Conservation (phyloP, 345 rosid genomes). For the Dimocarpus longan region DNA sequence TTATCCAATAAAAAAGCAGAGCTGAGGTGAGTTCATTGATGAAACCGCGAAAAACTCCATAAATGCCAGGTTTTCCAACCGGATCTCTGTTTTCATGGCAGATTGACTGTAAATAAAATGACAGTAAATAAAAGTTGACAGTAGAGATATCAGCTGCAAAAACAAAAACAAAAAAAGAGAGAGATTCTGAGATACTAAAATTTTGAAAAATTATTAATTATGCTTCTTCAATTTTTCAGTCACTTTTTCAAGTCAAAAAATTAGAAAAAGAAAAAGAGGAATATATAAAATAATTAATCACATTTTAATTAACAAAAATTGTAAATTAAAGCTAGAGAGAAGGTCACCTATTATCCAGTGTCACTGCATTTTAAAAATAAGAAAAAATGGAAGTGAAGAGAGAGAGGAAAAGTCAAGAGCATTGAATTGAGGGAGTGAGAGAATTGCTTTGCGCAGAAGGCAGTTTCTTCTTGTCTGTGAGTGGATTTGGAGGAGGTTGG, state of each 20-base stretch:
- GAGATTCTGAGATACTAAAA: conserved; percentile 25
- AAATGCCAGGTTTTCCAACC: conserved; percentile 12
- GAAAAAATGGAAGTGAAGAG: background rate
- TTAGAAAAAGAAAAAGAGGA: conserved; percentile 21
- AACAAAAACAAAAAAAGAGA: background rate
- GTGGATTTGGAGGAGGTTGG: conserved; percentile 20
- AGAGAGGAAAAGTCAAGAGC: conserved; percentile 27
- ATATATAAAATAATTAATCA: background rate
- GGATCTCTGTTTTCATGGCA: conserved; percentile 31
- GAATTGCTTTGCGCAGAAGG: conserved; percentile 43
- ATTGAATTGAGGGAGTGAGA: conserved; percentile 41
- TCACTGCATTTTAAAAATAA: background rate
- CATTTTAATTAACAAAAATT: background rate
- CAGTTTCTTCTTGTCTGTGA: conserved; percentile 28
- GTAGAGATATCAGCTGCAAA: conserved; percentile 33
- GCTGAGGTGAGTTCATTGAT: background rate
- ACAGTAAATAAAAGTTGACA: conserved; percentile 14
- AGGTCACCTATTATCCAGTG: conserved; percentile 29
- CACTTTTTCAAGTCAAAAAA: conserved; percentile 37
- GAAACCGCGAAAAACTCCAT: background rate
- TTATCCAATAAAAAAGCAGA: background rate
- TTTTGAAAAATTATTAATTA: conserved; percentile 41
- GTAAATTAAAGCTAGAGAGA: conserved; percentile 26
- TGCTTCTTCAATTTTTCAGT: conserved; percentile 34
- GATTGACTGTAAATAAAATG: conserved; percentile 24